phyloP scores from a whole-genome alignment of 805 yeast species.

The Blastobotrys mokoenaii region DNA sequence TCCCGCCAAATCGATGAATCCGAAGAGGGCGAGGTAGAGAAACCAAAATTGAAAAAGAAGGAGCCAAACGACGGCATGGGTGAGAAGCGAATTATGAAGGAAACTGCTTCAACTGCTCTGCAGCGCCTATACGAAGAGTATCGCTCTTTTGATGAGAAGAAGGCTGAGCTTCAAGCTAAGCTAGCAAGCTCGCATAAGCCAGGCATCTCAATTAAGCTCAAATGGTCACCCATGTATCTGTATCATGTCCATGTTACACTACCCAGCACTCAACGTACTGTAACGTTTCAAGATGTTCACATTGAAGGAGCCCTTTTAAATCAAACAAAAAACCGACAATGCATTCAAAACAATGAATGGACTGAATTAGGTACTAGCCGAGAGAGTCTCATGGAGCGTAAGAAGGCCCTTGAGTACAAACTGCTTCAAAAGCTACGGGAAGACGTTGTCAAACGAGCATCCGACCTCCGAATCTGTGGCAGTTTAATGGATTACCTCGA shows the following conservation, averaged over 20 bases:
- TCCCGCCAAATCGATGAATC: neutral
- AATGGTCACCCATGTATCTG: slow-evolving; percentile 36
- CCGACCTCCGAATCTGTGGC: slow-evolving; percentile 43
- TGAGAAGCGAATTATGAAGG: slow-evolving; percentile 5
- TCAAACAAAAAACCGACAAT: slow-evolving; percentile 36
- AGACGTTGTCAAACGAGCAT: slow-evolving; percentile 37
- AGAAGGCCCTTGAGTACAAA: slow-evolving; percentile 45
- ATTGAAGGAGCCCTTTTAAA: slow-evolving; percentile 26
- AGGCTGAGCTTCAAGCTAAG: slow-evolving; percentile 17
- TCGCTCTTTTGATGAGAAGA: slow-evolving; percentile 19
- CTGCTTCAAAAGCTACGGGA: slow-evolving; percentile 43
- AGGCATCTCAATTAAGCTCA: slow-evolving; percentile 26
- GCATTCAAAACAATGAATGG: slow-evolving; percentile 45
- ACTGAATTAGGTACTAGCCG: slow-evolving; percentile 41
- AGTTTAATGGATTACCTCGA: slow-evolving; percentile 58
- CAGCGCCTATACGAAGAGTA: slow-evolving; percentile 22
- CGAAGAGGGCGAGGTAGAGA: neutral
- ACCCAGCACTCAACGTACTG: slow-evolving; percentile 12
- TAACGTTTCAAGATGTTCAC: slow-evolving; percentile 2
- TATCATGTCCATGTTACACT: slow-evolving; percentile 41
- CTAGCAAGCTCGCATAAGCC: slow-evolving; percentile 8
- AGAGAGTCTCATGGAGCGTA: slow-evolving; percentile 37
- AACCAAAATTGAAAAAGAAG: slow-evolving; percentile 6
- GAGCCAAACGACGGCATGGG: slow-evolving; percentile 1
- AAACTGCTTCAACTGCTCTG: slow-evolving; percentile 11